Base-by-base conservation (phyloP, 225 moss, liverwort and hornwort genomes). In the Lunularia cruciata region DNA sequence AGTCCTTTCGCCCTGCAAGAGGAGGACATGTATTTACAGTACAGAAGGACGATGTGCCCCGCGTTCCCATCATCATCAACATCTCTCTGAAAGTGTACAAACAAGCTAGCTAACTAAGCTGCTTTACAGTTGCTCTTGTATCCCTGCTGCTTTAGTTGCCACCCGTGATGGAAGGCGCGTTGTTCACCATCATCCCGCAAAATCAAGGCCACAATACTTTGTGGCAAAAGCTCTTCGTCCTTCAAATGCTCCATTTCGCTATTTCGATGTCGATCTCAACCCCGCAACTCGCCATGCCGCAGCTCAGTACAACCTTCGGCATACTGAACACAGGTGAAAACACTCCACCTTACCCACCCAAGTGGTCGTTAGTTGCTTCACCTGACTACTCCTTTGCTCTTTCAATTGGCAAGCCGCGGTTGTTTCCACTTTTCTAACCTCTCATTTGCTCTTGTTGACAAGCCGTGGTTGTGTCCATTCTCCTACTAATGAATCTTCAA, bases 271-370 rank as follows among this genome's bases (percentile, higher is more conserved):
- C 42, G 4, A 39, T 42, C 62, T 62, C 42, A 62, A 62, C 25
- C 18, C 47, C 53, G 8, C 36, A 11, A 59, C 60, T 27, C 48
- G 34, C 35, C 51, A 43, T 35, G 27, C 7, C 47, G 45, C 26
- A 34, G 69, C 42, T 70, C 69, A 78, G 73, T 47, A 73, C 11
- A 37, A 70, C 78, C 78, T 74, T 74, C 35, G 78, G 78, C 60
- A 64, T 64, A 72, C 70, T 70, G 73, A 69, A 59, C 73, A 52
- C 66, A 42, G 52, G 30, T 61, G 60, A 60, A 6, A 42, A 28
- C 14, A 46, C 25, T 54, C 34, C 67, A 47, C 38, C 64, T n/a
- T 65, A 55, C 27, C 56, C 39, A 23, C 35, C 37, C 63, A 26
- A 64, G 42, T 64, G 30, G 2, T 46, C 30, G 45, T 64, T 16